Base-by-base conservation (phyloP, 2,329 filamentous ascomycete species). In the Phialophora verrucosa region DNA sequence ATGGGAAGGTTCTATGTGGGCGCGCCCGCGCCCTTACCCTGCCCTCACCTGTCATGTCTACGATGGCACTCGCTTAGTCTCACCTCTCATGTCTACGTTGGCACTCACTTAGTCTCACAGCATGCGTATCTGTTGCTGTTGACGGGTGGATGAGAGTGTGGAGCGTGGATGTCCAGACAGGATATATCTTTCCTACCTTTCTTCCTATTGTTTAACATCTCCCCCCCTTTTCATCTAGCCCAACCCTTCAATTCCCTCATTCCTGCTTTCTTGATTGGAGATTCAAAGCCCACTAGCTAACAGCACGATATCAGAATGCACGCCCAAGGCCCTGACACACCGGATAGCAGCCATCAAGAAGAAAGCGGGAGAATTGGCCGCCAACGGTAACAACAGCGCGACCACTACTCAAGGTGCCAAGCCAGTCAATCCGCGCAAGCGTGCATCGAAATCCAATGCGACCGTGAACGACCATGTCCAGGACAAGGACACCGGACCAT, bases 311-410 rank as follows among this genome's bases (percentile, higher is more conserved):
- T 29, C 44, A 69, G 67, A 67, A 11, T 69, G 67, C 57, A 69
- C 64, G 12, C 60, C 64, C 27, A 69, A 64, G 38, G 67, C 67
- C 1, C 35, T 69, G 0, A 56, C 44, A n/a, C 67, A 69, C 42
- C 59, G 62, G 20, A 27, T 69, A 5, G 4, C 59, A 0, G 49
- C 42, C 1, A 27, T 69, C 27, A 56, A 59, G 50, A 62, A 69
- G 55, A 58, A 47, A 58, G 23, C 32, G 0, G 53, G 31, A 12
- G 12, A 6, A 2, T 12, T 58, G 8, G 1, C 20, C 3, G 7
- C n/a, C n/a, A n/a, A n/a, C n/a, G n/a, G n/a, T n/a, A n/a, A n/a
- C n/a, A n/a, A n/a, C n/a, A n/a, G 10, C 12, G 20, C 29, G 1
- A 11, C 29, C 8, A 6, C 47, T 59, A 29, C 6, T 25, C 10